Evolutionary conservation across 2,329 filamentous ascomycete genomes (phyloP).

Genomic region (Fusarium beomiforme): DNA sequence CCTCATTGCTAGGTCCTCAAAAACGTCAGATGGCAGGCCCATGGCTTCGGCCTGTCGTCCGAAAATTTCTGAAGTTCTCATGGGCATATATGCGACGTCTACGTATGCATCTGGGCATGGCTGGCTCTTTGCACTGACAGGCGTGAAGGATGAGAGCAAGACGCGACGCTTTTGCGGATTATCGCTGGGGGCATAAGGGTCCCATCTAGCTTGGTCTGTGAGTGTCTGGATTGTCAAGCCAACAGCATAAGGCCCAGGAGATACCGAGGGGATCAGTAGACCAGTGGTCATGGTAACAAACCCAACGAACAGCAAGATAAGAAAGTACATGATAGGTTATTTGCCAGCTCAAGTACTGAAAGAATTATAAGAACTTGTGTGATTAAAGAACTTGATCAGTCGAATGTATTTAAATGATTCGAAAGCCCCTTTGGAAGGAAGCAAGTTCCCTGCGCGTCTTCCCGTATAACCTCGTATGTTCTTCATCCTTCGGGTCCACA

Average conservation of each 20-base stretch:
- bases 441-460: not conserved
- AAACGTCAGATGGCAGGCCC: not conserved
- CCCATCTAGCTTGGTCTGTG: not conserved
- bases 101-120: not conserved
- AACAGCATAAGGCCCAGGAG: not conserved
- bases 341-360: not conserved
- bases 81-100: not conserved
- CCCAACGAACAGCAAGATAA: not conserved
- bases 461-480: not conserved
- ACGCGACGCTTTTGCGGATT: not conserved
- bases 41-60: not conserved
- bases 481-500: not conserved
- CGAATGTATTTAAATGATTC: no score
- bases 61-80: not conserved
- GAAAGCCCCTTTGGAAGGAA: no score
- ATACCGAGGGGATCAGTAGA: not conserved
- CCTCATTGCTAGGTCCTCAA: not conserved
- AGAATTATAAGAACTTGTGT: no score
- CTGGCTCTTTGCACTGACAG: not conserved
- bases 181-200: not conserved
- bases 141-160: not conserved
- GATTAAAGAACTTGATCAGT: no score
- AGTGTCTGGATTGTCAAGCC: not conserved
- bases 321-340: not conserved
- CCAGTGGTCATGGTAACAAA: not conserved